Conservation (phyloP, 345 rosid genomes). For the Gynandropsis gynandra region DNA sequence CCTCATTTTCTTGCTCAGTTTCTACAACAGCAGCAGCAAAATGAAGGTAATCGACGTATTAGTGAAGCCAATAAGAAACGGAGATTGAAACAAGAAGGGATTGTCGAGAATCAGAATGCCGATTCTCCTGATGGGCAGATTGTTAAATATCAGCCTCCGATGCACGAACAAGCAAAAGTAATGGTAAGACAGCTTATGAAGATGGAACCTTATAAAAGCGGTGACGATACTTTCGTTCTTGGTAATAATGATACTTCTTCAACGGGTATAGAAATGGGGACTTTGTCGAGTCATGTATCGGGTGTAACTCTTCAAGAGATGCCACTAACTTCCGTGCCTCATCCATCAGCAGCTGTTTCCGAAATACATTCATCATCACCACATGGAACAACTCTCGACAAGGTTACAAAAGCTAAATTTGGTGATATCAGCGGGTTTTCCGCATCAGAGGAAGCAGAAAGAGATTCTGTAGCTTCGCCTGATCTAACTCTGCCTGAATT, state of each 20-base stretch:
- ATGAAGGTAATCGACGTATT: slow-evolving; percentile 67
- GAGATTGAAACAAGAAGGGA: slow-evolving; percentile 70
- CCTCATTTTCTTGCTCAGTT: slow-evolving; percentile 92
- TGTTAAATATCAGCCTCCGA: slow-evolving; percentile 72
- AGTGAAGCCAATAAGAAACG: slow-evolving; percentile 78
- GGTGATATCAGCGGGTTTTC: slow-evolving; percentile 23
- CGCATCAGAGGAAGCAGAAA: slow-evolving; percentile 31
- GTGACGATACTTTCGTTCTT: slow-evolving; percentile 43
- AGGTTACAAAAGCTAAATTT: slow-evolving; percentile 34
- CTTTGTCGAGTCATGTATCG: slow-evolving; percentile 37
- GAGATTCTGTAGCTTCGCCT: slow-evolving; percentile 32
- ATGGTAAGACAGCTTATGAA: slow-evolving; percentile 65
- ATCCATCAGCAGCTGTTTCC: slow-evolving; percentile 34
- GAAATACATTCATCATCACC: slow-evolving; percentile 41
- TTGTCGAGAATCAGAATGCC: slow-evolving; percentile 39
- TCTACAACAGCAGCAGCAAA: slow-evolving; percentile 96
- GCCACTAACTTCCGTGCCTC: slow-evolving; percentile 42
- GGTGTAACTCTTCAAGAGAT: slow-evolving; percentile 84
- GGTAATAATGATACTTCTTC: slow-evolving; percentile 41
- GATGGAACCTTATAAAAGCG: slow-evolving; percentile 41
- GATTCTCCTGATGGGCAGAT: slow-evolving; percentile 75
- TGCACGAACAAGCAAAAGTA: slow-evolving; percentile 65
- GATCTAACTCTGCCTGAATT: slow-evolving; percentile 41
- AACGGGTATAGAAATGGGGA: slow-evolving; percentile 39
- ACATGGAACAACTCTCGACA: slow-evolving; percentile 32